Percentiles rank a stretch among this genome's conserved stretches.
Conservation (phyloP, 2,329 filamentous ascomycete species). For the Ascochyta koolunga region DNA sequence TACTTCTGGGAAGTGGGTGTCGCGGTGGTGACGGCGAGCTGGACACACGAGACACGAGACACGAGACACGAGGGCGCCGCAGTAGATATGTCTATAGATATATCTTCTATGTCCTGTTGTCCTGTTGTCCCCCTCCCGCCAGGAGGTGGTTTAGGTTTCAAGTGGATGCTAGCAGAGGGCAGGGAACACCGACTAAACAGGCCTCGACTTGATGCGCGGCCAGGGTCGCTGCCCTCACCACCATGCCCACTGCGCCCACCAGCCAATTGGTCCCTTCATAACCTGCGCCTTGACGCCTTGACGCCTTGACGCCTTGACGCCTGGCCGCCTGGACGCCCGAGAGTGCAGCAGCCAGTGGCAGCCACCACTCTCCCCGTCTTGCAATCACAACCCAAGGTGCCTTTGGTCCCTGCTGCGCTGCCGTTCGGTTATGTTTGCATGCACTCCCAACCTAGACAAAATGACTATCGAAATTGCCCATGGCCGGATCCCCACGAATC, state of each 20-base stretch:
- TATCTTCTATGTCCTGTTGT: no score
- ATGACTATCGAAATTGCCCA: slow-evolving; percentile 4
- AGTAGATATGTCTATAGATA: slow-evolving; percentile 17
- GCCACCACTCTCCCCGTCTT: slow-evolving; percentile 7
- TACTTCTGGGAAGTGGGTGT: no score
- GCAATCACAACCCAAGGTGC: slow-evolving; percentile 4
- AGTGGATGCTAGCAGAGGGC: slow-evolving; percentile 6
- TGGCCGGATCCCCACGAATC: slow-evolving; percentile 14
- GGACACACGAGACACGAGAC: slow-evolving; percentile 5
- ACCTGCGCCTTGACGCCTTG: background rate
- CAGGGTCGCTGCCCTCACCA: slow-evolving; percentile 1
- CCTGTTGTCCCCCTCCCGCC: slow-evolving; percentile 5
- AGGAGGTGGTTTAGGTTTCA: slow-evolving; percentile 20
- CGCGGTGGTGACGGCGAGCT: slow-evolving; percentile 10
- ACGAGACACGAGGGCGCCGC: slow-evolving; percentile 11
- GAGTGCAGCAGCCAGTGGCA: background rate
- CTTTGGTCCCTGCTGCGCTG: slow-evolving; percentile 2
- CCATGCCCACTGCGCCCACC: background rate
- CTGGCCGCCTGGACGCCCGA: no score
- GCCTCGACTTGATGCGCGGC: background rate
- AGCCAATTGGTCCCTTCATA: slow-evolving; percentile 3
- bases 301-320: no score
- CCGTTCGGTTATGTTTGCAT: background rate
- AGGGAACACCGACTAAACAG: no score
- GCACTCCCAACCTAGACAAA: background rate